Conservation (phyloP, 2,329 filamentous ascomycete genomes). For the Fusarium multiceps region DNA sequence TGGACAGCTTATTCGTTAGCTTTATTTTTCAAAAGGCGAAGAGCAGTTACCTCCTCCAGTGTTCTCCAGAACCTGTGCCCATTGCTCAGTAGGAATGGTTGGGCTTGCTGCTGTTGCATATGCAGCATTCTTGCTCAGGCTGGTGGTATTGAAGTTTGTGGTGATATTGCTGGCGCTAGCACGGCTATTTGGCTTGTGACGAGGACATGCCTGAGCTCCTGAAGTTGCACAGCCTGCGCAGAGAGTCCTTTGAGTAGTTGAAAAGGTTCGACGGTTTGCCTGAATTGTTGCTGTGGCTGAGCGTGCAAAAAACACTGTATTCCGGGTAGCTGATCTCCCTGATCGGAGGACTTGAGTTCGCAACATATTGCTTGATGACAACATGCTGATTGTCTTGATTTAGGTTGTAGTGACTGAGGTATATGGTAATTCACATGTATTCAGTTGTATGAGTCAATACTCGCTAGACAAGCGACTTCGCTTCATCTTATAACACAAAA, state of each 20-base stretch:
- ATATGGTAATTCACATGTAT: background rate
- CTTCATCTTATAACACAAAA: slow-evolving; percentile 12
- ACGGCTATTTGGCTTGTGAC: slow-evolving; percentile 24
- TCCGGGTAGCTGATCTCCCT: slow-evolving; percentile 20
- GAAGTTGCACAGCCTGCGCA: slow-evolving; percentile 30
- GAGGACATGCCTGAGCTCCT: slow-evolving; percentile 25
- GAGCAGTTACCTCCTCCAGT: slow-evolving; percentile 68
- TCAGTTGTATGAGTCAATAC: background rate
- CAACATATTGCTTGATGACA: slow-evolving; percentile 34
- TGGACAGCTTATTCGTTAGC: slow-evolving; percentile 59
- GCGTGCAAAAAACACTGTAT: slow-evolving; percentile 23
- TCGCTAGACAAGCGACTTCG: background rate
- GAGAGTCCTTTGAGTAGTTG: slow-evolving; percentile 24
- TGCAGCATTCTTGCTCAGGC: slow-evolving; percentile 25
- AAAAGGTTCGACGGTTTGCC: slow-evolving; percentile 27
- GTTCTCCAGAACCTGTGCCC: slow-evolving; percentile 87
- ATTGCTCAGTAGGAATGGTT: slow-evolving; percentile 80
- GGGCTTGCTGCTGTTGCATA: slow-evolving; percentile 38
- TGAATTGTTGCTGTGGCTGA: slow-evolving; percentile 16
- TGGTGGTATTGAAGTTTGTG: slow-evolving; percentile 15
- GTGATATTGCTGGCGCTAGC: slow-evolving; percentile 18
- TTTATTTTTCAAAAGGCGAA: accelerated
- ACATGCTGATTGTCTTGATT: too few species aligned
- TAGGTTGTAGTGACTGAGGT: background rate
- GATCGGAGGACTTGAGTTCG: slow-evolving; percentile 30